Base-by-base conservation (phyloP, 768 basidiomycete genomes). In the Naematelia aurantialba region DNA sequence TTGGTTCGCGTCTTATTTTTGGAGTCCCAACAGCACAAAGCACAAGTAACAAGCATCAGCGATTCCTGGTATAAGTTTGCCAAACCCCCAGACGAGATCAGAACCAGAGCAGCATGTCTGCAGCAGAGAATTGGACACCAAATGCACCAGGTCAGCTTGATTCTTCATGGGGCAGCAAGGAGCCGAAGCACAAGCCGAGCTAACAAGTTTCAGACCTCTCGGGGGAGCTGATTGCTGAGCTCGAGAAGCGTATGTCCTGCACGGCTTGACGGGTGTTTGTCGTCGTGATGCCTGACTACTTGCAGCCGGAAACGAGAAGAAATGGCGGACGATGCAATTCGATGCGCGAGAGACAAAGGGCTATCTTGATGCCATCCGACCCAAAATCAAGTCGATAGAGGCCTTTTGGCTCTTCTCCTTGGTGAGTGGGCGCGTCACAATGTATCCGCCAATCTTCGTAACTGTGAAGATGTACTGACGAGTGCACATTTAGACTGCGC, bases 341-440 rank as follows among this genome's bases (percentile, higher is more conserved):
- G 42, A 31, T 24, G 51, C 53, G 19, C n/a, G 60, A 44, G 55
- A 67, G 55, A 67, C 64, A 14, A 31, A 50, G 4, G 50, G 62
- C 3, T 56, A 68, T 42, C 58, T 66, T 27, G 48, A 67, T 19
- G 24, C 55, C 22, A 51, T 71, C 14, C 42, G 62, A 22, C 52
- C 62, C 12, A 56, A 62, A 49, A 59, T 68, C 24, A 66, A 66
- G 52, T 57, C 66, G 25, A 55, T 76, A 29, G 63, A 70, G 17
- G 60, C 63, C 12, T 76, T 76, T 62, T 76, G 75, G 75, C 61
- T 66, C 0, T 63, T 56, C 50, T 49, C 68, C n/a, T 47, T 76
- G 51, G 72, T 73, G 44, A 31, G 72, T 58, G 12, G 2, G 1
- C 31, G 21, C 25, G 4, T 19, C n/a, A 14, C 34, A n/a, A 5